Base-by-base conservation (phyloP, 495 filamentous ascomycete genomes). In the Aspergillus sparsus region DNA sequence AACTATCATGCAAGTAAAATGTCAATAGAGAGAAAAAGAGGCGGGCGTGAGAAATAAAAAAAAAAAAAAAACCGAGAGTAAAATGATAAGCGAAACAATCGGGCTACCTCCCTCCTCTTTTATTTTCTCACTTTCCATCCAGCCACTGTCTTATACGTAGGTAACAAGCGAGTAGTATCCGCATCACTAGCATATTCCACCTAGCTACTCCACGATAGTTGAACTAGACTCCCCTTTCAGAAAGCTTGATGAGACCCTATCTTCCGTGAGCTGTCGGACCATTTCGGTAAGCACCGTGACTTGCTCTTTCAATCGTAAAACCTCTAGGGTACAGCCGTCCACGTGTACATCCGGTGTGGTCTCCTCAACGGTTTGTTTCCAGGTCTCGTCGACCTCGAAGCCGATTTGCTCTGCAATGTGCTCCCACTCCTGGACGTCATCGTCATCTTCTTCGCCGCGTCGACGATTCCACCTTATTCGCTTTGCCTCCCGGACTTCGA, bases 401-500 rank as follows among this genome's bases (percentile, higher is more conserved):
- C 94, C 88, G 7, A 95, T 66, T 32, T 88, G 83, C 2, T 74
- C 78, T 3, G 79, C 77, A 72, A 93, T 80, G 71, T 93, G 86
- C 68, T 98, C 94, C 94, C 94, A 98, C 69, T 98, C 93, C 71
- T 98, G 89, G 11, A 88, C 70, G 2, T 81, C 83, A 64, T 96
- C 91, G 63, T 98, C 94, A 60, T 98, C 94, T n/a, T 87, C 85
- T 65, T 97, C 93, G 10, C 92, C 91, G 12, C 87, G 77, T 12
- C 80, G 80, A 2, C 95, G 82, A 66, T 97, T 98, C 34, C 72
- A 74, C 7, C 76, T 77, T 46, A 98, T 89, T 13, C 77, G 78
- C 39, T 75, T 71, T 3, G 94, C 94, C 32, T 86, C 78, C 6
- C 83, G 80, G 5, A 82, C 83, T 70, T 98, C 94, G 47, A 93